A percentile compares a stretch with the other conserved stretches of the same genome.
Conservation (phyloP, 2,329 filamentous ascomycete genomes). For the Rhynchosporium agropyri region DNA sequence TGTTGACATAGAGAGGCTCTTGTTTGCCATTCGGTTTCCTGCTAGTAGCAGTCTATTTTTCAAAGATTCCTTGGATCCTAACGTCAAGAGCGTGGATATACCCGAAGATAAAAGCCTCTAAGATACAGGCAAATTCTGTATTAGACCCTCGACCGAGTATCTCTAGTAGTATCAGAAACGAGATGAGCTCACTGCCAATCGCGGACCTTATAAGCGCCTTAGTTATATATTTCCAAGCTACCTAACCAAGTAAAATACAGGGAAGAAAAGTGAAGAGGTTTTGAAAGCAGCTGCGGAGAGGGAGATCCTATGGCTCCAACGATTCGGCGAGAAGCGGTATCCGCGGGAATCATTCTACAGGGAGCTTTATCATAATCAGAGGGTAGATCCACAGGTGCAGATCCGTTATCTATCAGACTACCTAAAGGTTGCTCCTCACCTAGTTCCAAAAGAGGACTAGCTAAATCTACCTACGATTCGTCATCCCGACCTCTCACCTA, state of each 20-base stretch:
- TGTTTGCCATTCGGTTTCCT: constrained; percentile 29
- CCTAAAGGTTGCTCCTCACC: constrained; percentile 29
- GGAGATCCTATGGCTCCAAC: constrained; percentile 27
- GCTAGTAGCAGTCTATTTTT: constrained; percentile 33
- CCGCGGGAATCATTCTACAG: constrained; percentile 28
- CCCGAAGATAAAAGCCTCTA: constrained; percentile 20
- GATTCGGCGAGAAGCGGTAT: constrained; percentile 28
- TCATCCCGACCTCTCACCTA: constrained; percentile 35
- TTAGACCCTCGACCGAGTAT: constrained; percentile 34
- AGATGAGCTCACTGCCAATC: constrained; percentile 28
- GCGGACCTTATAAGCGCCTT: constrained; percentile 29
- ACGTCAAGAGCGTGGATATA: constrained; percentile 29
- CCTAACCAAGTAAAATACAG: constrained; percentile 23
- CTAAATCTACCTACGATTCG: constrained; percentile 30
- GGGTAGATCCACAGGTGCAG: constrained; percentile 28
- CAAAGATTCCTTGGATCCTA: constrained; percentile 28
- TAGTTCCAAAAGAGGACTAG: constrained; percentile 26
- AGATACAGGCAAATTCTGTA: constrained; percentile 25
- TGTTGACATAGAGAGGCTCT: constrained; percentile 28
- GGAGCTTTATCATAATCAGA: constrained; percentile 30
- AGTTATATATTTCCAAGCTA: constrained; percentile 14
- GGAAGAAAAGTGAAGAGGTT: constrained; percentile 26
- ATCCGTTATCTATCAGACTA: constrained; percentile 28
- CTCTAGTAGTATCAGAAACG: constrained; percentile 31
- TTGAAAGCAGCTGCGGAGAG: constrained; percentile 31